phyloP scores from a whole-genome alignment of 2,329 filamentous ascomycete genomes.

The Fusarium xyrophilum region DNA sequence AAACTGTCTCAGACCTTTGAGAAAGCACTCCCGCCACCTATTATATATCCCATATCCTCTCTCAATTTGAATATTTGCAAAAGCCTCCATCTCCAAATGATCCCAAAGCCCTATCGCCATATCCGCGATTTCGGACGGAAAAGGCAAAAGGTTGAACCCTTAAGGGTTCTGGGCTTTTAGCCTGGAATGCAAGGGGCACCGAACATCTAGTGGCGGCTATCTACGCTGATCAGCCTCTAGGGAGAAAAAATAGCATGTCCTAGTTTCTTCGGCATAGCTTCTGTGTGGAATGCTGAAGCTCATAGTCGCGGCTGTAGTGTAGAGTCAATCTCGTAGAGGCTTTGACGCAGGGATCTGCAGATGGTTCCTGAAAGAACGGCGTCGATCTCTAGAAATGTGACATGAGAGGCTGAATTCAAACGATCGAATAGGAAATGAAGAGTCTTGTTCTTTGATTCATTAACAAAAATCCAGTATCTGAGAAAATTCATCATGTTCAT shows the following conservation, averaged over 20 bases:
- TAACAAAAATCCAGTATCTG: conserved; percentile 19
- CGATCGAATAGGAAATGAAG: not conserved
- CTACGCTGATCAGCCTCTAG: not conserved
- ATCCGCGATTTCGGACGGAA: conserved; percentile 19
- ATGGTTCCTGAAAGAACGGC: conserved; percentile 7
- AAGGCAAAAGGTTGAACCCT: conserved; percentile 9
- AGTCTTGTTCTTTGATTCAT: conserved; percentile 14
- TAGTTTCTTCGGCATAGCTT: not conserved
- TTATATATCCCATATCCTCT: not conserved
- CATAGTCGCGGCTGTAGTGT: not conserved
- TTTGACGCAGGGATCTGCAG: conserved; percentile 2
- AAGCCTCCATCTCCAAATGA: conserved; percentile 2
- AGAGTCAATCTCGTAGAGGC: not conserved
- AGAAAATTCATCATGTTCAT: conserved; percentile 27
- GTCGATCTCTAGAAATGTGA: conserved; percentile 14
- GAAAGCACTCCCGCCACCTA: not conserved
- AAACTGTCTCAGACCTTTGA: not conserved
- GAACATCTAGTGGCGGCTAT: conserved; percentile 15
- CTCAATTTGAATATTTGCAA: not conserved
- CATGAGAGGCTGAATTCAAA: conserved; percentile 18
- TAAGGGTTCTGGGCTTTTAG: conserved; percentile 16
- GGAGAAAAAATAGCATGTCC: not conserved
- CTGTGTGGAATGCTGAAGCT: conserved; percentile 17
- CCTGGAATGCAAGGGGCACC: conserved; percentile 22
- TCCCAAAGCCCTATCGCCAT: conserved; percentile 13